Base-by-base conservation (phyloP, 208 protist species). In the Chromosphaera perkinsii region DNA sequence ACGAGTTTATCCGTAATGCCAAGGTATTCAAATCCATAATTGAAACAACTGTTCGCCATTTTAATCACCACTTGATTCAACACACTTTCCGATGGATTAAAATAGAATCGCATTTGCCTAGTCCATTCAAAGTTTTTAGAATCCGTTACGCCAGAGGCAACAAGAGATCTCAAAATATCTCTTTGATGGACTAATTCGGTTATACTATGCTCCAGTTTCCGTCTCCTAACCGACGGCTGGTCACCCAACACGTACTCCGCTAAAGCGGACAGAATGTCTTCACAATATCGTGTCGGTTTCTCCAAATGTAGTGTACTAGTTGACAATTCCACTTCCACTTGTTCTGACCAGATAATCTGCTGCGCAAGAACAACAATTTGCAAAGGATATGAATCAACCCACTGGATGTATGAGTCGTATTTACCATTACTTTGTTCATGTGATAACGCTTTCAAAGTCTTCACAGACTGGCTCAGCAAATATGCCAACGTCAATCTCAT, bases 11-110 rank as follows among this genome's bases (percentile, higher is more conserved):
- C 91, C 48, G 85, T 81, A 31, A 92, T 82, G 36, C 97, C 97
- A 4, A 97, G 84, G 83, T 99, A 99, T 83, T 99, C 96, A 74
- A 96, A 98, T 31, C 93, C 92, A 73, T 99, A 98, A 31, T 67
- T 39, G 66, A 98, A 91, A 5, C 60, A 64, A 4, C 95, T 93
- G 74, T 98, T 91, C 9, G 94, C 94, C 78, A 98, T 96, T 40
- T 85, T 80, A 59, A 96, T 95, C 40, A 81, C 72, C 7, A 96
- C 69, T 48, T 87, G 49, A 20, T 78, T 52, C 2, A 66, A 43
- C n/a, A 79, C 60, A 2, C 52, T 48, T 33, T 76, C 33, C 24
- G 22, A 29, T 14, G 74, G 45, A 51, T 88, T 74, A 39, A 84
- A 91, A 68, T 97, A 96, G 43, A 92, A 86, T 9, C 95, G 84